These are phyloP conservation scores for Alopecurus myosuroides DNA, from an alignment of 176 grass and related monocot species.

Conservation along the genomic window DNA sequence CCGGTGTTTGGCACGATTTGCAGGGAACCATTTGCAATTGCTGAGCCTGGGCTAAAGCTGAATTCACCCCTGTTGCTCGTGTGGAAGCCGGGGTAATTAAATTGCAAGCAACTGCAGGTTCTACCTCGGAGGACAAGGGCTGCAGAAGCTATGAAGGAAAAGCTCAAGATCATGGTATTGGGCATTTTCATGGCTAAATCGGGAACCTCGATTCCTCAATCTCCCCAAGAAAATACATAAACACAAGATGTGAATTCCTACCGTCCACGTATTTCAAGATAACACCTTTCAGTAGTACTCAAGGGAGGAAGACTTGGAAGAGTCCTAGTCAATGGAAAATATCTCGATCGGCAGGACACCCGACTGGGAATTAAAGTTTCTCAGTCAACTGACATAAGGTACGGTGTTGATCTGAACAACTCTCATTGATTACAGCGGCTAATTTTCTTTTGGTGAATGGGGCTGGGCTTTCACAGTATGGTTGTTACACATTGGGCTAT, in stretches of 20 bases:
- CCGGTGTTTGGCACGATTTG: not conserved
- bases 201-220: not conserved
- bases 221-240: not conserved
- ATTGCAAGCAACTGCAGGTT: constrained; percentile 4
- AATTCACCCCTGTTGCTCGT: not conserved
- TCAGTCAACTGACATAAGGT: too few relatives aligned
- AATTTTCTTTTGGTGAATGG: too few relatives aligned
- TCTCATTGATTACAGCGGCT: too few relatives aligned
- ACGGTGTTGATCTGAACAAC: too few relatives aligned
- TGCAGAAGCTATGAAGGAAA: not conserved
- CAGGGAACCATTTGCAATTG: not conserved
- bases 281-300: not conserved
- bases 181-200: not conserved
- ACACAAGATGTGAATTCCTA: not conserved
- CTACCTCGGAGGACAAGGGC: not conserved
- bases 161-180: not conserved
- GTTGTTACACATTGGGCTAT: too few relatives aligned
- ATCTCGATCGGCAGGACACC: not conserved
- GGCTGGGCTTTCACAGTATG: too few relatives aligned
- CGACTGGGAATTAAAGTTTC: too few relatives aligned
- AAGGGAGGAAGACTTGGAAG: not conserved
- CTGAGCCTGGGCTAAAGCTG: not conserved
- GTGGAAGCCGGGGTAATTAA: not conserved
- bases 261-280: not conserved
- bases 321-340: not conserved